Base-by-base conservation (phyloP, 495 filamentous ascomycete genomes). In the Trichoderma asperelloides region DNA sequence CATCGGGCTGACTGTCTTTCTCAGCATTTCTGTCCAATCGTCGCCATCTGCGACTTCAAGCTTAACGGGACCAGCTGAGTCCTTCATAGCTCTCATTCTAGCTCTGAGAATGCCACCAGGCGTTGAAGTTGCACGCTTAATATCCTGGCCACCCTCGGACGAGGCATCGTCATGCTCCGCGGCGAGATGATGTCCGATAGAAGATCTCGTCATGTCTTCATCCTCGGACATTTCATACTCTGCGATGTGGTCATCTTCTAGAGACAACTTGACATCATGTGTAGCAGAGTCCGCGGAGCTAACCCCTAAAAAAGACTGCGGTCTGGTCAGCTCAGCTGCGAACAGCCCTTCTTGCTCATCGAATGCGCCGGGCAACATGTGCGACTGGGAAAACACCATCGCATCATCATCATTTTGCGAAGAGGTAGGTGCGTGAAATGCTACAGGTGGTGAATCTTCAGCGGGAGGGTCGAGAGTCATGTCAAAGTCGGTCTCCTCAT, bases 1-100 rank as follows among this genome's bases (percentile, higher is more conserved):
- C 71, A 88, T 85, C 27, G 95, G 95, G 73, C 91, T 96, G 69
- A 97, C 90, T 1, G 95, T 97, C 65, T 88, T 90, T 76, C 91
- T 91, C 68, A 98, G 80, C 74, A 96, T 93, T 71, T 94, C 88
- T 49, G 91, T 88, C 95, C 95, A 98, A 72, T 96, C 90, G 51
- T 82, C 79, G 71, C 85, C 74, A 73, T 80, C 71, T 69, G 82
- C 76, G 76, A 79, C 84, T 70, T 84, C 82, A 66, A 83, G 80
- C 72, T 86, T 88, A 28, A 80, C 74, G 16, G 88, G 88, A 3
- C 87, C 88, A 67, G 79, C 84, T 15, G 80, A 80, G 64, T 78
- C 80, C 70, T 85, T 84, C 70, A 80, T 72, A n/a, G 82, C 82
- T 67, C 82, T 79, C 81, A 84, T 79, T 67, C 82, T 73, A 51